Evolutionary conservation across 164 flowering plant genomes (phyloP), one percentile per base, ranked within the genome.

Genomic region (Stephania yunnanensis): DNA sequence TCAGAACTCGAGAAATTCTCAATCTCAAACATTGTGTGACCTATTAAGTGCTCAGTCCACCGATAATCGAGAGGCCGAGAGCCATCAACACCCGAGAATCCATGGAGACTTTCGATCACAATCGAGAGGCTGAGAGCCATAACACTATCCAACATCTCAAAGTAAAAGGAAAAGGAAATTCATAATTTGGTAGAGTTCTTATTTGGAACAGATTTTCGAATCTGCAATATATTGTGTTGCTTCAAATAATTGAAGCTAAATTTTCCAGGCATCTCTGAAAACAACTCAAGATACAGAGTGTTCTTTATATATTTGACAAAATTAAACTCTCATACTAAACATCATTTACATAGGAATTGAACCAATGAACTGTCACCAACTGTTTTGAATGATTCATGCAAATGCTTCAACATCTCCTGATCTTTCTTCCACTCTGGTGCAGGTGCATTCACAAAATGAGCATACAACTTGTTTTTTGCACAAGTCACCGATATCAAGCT

Each of bases 371-470:
- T 77, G 4, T 76, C 82, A 30, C 83, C 91, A 48, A 89, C 84
- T 1, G 97, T 94, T 77, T 85, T 88, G 71, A 95, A 92, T 1
- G 97, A 91, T 50, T 90, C 83, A 30, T 92, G 98, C 45, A 92
- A 19, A 63, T 89, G 95, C 86, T 77, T 90, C 76, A 95, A 70
- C 10, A 82, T 87, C 9, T 86, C 93, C 69, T 88, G 80, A 67
- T 95, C 98, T 52, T 85, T 79, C 45, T 83, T 89, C 97, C 97
- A 92, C 73, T 95, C 98, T 3, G 88, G 83, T 19, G 88, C 75
- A 0, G 98, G 98, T 7, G 98, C 97, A 65, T 90, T 92, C 19
- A 95, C 97, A 81, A 95, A 95, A 81, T 92, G 98, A 0, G 97
- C 97, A 76, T 92, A 95, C 5, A 95, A 86, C 86, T 95, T 95